Base-by-base conservation (phyloP, 2,329 filamentous ascomycete genomes). In the Colletotrichum simmondsii region DNA sequence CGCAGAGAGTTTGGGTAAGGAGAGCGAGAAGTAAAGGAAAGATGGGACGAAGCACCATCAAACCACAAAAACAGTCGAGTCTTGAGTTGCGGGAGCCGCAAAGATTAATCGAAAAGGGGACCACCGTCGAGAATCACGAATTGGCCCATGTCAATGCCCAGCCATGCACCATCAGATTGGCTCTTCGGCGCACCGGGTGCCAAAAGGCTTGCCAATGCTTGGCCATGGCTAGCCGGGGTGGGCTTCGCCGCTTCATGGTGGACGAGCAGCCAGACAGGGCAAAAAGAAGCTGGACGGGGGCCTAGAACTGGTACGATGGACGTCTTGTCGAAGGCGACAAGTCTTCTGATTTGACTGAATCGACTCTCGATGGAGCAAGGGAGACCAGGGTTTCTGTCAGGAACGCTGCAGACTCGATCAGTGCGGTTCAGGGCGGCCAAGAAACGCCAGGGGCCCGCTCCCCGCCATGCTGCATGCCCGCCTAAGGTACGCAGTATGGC, bases 251-350 rank as follows among this genome's bases (percentile, higher is more conserved):
- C 30, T 49, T 30, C 28, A 35, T 30, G 57, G 60, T 52, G 24
- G 28, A 57, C 24, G 37, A 46, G 35, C 16, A 35, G 37, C 22
- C 11, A 52, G 59, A 49, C 42, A 57, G 30, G 24, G 11, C 32
- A 19, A 64, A 46, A 46, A 37, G 52, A 22, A 30, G 30, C 32
- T 46, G 59, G 19, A 49, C 12, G 26, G n/a, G 22, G 26, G 59
- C 42, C 52, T 22, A 37, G 58, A 59, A 60, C 64, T 75, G 74
- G 72, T 72, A 72, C 74, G 68, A 75, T 75, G 52, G 16, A 24
- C 28, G 54, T 32, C 54, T 58, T 22, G n/a, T 56, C 35, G 19
- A 46, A 49, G 60, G 24, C n/a, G 26, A 58, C 57, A 52, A 5
- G 32, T n/a, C 54, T 46, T 49, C 42, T 24, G 54, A 28, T 57